Percentiles rank a stretch among this genome's conserved stretches.
These are phyloP conservation scores for Kluyveromyces nonfermentans DNA, from an alignment of 805 yeast species.

Conservation along the genomic window DNA sequence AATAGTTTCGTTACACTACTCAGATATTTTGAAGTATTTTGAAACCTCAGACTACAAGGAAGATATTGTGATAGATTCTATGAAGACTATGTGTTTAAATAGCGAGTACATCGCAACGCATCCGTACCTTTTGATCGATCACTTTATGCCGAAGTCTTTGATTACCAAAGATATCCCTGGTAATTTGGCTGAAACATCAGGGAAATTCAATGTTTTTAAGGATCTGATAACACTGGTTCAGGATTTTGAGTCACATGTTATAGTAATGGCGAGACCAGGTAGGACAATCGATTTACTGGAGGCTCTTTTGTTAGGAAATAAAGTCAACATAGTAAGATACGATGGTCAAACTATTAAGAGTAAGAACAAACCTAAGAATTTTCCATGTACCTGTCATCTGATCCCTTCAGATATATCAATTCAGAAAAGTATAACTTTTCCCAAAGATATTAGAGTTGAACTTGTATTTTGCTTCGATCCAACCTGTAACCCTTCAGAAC, in stretches of 20 bases:
- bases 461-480: constrained; percentile 56
- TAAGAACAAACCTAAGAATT: constrained; percentile 24
- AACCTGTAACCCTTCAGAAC: constrained; percentile 36
- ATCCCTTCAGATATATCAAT: constrained; percentile 32
- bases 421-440: constrained; percentile 14
- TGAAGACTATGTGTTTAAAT: constrained; percentile 66
- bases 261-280: constrained; percentile 61
- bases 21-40: constrained; percentile 81
- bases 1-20: constrained; percentile 81
- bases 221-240: constrained; percentile 52
- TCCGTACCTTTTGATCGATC: constrained; percentile 78
- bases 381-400: constrained; percentile 34
- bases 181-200: constrained; percentile 67
- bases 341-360: constrained; percentile 51
- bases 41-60: constrained; percentile 44
- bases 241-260: constrained; percentile 43
- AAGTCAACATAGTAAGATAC: constrained; percentile 46
- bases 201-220: constrained; percentile 66
- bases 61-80: constrained; percentile 59
- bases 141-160: constrained; percentile 74
- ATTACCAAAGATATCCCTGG: constrained; percentile 61
- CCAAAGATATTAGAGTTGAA: constrained; percentile 36
- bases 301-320: constrained; percentile 57
- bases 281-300: constrained; percentile 63
- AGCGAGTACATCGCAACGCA: constrained; percentile 78